phyloP scores from a whole-genome alignment of 2,329 filamentous ascomycete species.

The Dothiorella sarmentorum region DNA sequence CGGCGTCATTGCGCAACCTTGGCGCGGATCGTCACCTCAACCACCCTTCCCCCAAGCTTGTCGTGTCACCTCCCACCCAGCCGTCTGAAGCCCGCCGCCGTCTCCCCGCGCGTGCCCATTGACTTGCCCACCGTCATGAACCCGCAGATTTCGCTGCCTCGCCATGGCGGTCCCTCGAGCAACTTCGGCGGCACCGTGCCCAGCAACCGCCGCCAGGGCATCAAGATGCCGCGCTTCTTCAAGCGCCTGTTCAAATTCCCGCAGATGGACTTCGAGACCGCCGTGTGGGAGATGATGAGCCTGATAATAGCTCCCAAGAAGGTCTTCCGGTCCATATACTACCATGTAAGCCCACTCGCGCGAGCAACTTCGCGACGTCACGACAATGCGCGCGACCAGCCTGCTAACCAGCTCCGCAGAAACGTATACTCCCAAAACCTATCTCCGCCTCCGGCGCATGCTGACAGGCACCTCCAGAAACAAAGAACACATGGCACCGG shows the following conservation, averaged over 20 bases:
- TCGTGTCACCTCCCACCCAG: conserved; percentile 10
- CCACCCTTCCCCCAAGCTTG: conserved; percentile 8
- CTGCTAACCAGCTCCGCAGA: conserved; percentile 27
- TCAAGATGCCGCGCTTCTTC: conserved; percentile 65
- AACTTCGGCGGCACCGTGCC: conserved; percentile 53
- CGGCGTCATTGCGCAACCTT: conserved; percentile 10
- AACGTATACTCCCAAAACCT: conserved; percentile 31
- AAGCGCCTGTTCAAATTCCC: conserved; percentile 68
- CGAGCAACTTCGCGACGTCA: neutral
- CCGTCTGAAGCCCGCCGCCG: neutral
- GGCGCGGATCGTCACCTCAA: conserved; percentile 7
- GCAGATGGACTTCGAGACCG: conserved; percentile 72
- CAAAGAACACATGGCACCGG: conserved; percentile 67
- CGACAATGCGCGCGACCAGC: neutral
- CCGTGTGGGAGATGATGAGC: conserved; percentile 69
- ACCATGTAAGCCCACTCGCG: conserved; percentile 50
- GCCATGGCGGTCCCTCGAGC: conserved; percentile 49
- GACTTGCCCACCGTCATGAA: conserved; percentile 44
- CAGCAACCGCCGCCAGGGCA: conserved; percentile 48
- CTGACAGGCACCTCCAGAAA: conserved; percentile 47
- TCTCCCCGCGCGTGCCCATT: neutral
- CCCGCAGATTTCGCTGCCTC: conserved; percentile 58
- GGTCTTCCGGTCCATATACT: conserved; percentile 68
- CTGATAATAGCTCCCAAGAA: conserved; percentile 67
- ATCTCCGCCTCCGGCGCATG: neutral